Percentiles rank a stretch among this genome's conserved stretches.
Conservation (phyloP, 2,329 filamentous ascomycete genomes). For the Volutella citrinella region DNA sequence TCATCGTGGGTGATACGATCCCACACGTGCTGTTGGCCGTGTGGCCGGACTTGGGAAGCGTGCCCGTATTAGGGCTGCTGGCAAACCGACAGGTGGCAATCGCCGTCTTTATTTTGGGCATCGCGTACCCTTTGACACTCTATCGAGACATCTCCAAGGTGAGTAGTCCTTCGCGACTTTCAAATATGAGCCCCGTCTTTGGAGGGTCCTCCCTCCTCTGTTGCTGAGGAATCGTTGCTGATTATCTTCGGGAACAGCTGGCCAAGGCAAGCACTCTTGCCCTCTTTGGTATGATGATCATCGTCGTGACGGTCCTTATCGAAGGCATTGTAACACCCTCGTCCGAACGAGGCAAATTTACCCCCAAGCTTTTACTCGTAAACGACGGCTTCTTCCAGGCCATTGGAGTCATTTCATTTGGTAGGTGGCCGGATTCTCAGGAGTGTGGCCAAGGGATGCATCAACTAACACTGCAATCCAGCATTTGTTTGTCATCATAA, state of each 20-base stretch:
- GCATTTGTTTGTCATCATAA: constrained; percentile 84
- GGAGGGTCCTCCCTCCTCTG: no score
- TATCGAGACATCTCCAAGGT: constrained; percentile 98
- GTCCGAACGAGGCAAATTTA: constrained; percentile 70
- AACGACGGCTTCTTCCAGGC: constrained; percentile 91
- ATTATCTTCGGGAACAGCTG: constrained; percentile 52
- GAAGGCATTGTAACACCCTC: constrained; percentile 74
- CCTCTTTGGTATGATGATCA: constrained; percentile 87
- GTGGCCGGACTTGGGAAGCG: constrained; percentile 70
- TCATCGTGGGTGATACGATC: constrained; percentile 95
- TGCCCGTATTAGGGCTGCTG: constrained; percentile 78
- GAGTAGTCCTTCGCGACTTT: no score
- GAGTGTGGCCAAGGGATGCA: no score
- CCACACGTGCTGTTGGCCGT: constrained; percentile 82
- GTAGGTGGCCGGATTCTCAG: no score
- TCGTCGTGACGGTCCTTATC: constrained; percentile 81
- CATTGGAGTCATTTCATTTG: constrained; percentile 96
- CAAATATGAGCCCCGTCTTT: no score
- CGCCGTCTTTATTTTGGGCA: constrained; percentile 77
- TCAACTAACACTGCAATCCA: no score
- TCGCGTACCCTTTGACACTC: constrained; percentile 88
- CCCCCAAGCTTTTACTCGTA: constrained; percentile 68
- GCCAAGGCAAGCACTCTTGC: constrained; percentile 95
- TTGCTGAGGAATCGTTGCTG: constrained; percentile 14
- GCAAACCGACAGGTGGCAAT: constrained; percentile 82